Percentiles rank a stretch among this genome's conserved stretches.
These are phyloP conservation scores for Suillus paluster DNA, from an alignment of 768 basidiomycete genomes.

Conservation along the genomic window DNA sequence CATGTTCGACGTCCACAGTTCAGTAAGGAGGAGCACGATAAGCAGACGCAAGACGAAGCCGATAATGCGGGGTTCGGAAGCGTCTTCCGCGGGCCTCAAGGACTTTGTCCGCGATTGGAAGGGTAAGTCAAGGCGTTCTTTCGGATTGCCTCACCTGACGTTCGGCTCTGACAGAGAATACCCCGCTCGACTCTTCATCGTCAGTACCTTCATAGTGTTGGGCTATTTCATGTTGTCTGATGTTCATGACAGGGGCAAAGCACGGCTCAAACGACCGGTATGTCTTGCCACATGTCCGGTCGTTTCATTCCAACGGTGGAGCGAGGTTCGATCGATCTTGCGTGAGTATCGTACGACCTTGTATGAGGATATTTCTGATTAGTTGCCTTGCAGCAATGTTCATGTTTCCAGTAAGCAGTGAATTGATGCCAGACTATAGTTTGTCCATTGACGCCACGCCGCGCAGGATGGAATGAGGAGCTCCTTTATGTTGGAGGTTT, in stretches of 20 bases:
- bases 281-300: slow-evolving; percentile 61
- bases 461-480: slow-evolving; percentile 88
- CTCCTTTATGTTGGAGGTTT: slow-evolving; percentile 86
- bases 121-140: slow-evolving; percentile 46
- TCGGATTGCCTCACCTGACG: background rate
- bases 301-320: slow-evolving; percentile 94
- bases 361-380: slow-evolving; percentile 3
- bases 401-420: slow-evolving; percentile 67
- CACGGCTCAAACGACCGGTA: slow-evolving; percentile 88
- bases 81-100: slow-evolving; percentile 64
- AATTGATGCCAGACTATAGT: background rate
- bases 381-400: slow-evolving; percentile 59
- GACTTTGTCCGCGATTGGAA: slow-evolving; percentile 78
- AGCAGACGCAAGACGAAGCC: slow-evolving; percentile 65
- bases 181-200: slow-evolving; percentile 78
- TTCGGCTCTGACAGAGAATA: slow-evolving; percentile 46
- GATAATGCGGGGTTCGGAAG: slow-evolving; percentile 64
- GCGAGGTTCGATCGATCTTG: slow-evolving; percentile 84
- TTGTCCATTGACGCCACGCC: background rate
- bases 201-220: slow-evolving; percentile 24
- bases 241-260: slow-evolving; percentile 69
- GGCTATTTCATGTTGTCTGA: background rate
- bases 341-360: slow-evolving; percentile 46
- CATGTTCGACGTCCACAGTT: slow-evolving; percentile 47
- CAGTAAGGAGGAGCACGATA: slow-evolving; percentile 73